phyloP scores from a whole-genome alignment of 805 yeast genomes.

The Starmerella geochares region DNA sequence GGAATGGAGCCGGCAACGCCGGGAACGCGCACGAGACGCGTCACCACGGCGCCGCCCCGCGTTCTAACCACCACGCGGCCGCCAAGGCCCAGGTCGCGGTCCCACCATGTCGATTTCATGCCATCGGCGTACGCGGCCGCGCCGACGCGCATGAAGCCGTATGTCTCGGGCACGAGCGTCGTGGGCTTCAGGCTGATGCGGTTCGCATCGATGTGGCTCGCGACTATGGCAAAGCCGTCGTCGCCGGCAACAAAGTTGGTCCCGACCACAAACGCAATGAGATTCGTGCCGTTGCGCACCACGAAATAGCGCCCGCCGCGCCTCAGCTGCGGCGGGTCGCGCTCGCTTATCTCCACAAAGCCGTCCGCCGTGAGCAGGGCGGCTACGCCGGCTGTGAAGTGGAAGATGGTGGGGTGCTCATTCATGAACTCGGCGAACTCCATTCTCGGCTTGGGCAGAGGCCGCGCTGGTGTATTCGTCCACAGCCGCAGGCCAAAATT shows the following conservation, averaged over 20 bases:
- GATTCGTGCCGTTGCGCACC: slow-evolving; percentile 54
- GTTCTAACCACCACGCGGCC: slow-evolving; percentile 74
- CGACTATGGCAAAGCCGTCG: slow-evolving; percentile 76
- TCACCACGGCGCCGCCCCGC: slow-evolving; percentile 36
- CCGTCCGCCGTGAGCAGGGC: slow-evolving; percentile 48
- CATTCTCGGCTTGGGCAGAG: neutral
- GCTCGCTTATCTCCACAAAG: slow-evolving; percentile 63
- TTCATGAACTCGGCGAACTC: slow-evolving; percentile 51
- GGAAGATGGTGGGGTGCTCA: slow-evolving; percentile 63
- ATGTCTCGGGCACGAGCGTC: slow-evolving; percentile 53
- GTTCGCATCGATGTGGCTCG: slow-evolving; percentile 95
- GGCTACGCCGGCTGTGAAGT: slow-evolving; percentile 28
- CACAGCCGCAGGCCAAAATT: too few species aligned
- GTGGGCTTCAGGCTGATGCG: slow-evolving; percentile 79
- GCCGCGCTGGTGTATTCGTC: neutral
- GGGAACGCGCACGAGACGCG: slow-evolving; percentile 63
- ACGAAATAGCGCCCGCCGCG: slow-evolving; percentile 63
- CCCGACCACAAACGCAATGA: slow-evolving; percentile 65
- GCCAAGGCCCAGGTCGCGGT: slow-evolving; percentile 80
- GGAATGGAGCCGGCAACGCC: slow-evolving; percentile 84
- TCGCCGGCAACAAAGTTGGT: slow-evolving; percentile 61
- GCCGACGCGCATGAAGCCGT: slow-evolving; percentile 69
- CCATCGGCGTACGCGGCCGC: slow-evolving; percentile 91
- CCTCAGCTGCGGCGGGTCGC: slow-evolving; percentile 37
- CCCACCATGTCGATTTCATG: slow-evolving; percentile 92